Conservation (phyloP, 192 early-diverging fungal genomes). For the Gamsiella multidivaricata region DNA sequence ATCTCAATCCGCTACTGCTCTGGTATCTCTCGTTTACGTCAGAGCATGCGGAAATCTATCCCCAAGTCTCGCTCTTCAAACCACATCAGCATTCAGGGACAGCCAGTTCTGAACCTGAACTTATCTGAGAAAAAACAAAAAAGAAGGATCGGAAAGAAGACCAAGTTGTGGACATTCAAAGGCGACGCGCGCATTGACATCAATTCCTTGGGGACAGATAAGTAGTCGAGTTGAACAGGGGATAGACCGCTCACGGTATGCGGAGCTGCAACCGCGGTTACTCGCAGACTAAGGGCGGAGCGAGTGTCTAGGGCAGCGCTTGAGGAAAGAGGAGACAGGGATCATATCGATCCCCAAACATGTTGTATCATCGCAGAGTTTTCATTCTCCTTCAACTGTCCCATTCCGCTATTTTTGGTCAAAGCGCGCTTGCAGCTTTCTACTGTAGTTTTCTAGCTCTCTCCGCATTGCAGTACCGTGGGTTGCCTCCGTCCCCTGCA, state of each 20-base stretch:
- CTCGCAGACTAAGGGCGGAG: background rate
- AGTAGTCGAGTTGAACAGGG: background rate
- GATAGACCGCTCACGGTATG: background rate
- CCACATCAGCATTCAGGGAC: background rate
- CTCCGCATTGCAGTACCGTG: too few relatives aligned
- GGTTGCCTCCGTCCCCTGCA: too few relatives aligned
- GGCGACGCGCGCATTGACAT: background rate
- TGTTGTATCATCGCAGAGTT: too few relatives aligned
- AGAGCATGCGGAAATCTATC: background rate
- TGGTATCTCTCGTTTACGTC: slow-evolving; percentile 2
- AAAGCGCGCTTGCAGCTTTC: background rate
- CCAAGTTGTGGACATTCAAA: background rate
- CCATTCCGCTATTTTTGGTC: background rate
- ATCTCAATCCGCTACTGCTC: background rate
- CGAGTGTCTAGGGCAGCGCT: slow-evolving; percentile 6
- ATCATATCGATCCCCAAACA: background rate
- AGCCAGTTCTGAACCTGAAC: background rate
- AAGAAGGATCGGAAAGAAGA: slow-evolving; percentile 1
- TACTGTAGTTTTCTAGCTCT: too few relatives aligned
- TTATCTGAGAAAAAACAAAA: background rate
- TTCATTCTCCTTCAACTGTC: too few relatives aligned
- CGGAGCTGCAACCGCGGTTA: slow-evolving; percentile 6
- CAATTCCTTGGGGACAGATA: too few relatives aligned
- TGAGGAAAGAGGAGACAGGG: background rate
- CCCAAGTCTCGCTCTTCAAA: background rate